Evolutionary conservation across 2,329 filamentous ascomycete genomes (phyloP).

Genomic region (Trichophyton simii): DNA sequence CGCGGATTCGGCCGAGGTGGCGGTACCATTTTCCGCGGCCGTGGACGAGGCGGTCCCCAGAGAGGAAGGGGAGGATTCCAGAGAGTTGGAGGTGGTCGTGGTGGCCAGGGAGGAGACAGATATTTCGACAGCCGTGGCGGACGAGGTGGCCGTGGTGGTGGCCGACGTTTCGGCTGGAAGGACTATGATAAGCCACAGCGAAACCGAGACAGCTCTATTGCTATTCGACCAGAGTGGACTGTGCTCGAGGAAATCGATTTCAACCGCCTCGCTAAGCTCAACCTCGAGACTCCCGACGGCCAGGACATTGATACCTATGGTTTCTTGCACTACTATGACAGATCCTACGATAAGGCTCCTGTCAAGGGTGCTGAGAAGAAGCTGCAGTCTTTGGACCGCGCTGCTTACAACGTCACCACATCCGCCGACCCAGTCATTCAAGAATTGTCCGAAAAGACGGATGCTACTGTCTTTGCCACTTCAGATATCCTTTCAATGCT

Average conservation of each 20-base stretch:
- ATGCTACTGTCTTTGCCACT: slow-evolving; percentile 92
- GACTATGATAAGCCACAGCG: slow-evolving; percentile 97
- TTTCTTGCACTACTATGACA: slow-evolving; percentile 98
- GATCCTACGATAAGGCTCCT: slow-evolving; percentile 82
- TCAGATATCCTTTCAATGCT: slow-evolving; percentile 97
- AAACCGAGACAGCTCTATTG: slow-evolving; percentile 90
- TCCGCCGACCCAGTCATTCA: slow-evolving; percentile 94
- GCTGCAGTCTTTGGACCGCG: slow-evolving; percentile 78
- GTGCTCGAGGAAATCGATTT: slow-evolving; percentile 98
- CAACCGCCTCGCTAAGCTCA: slow-evolving; percentile 86
- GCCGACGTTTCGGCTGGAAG: slow-evolving; percentile 92
- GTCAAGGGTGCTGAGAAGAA: slow-evolving; percentile 82
- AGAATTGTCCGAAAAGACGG: slow-evolving; percentile 88
- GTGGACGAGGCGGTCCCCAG: slow-evolving; percentile 38
- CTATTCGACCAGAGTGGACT: slow-evolving; percentile 90
- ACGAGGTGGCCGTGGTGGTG: slow-evolving; percentile 53
- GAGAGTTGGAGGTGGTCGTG: slow-evolving; percentile 53
- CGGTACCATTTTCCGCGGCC: slow-evolving; percentile 74
- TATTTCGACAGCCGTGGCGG: slow-evolving; percentile 60
- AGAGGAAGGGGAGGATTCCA: slow-evolving; percentile 61
- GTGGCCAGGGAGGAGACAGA: slow-evolving; percentile 50
- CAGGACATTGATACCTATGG: slow-evolving; percentile 93
- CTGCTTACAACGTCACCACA: slow-evolving; percentile 95
- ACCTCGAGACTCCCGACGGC: slow-evolving; percentile 85
- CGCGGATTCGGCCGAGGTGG: slow-evolving; percentile 73